Evolutionary conservation across 148 eudicot genomes (phyloP).

Genomic region (Arctostaphylos glauca): DNA sequence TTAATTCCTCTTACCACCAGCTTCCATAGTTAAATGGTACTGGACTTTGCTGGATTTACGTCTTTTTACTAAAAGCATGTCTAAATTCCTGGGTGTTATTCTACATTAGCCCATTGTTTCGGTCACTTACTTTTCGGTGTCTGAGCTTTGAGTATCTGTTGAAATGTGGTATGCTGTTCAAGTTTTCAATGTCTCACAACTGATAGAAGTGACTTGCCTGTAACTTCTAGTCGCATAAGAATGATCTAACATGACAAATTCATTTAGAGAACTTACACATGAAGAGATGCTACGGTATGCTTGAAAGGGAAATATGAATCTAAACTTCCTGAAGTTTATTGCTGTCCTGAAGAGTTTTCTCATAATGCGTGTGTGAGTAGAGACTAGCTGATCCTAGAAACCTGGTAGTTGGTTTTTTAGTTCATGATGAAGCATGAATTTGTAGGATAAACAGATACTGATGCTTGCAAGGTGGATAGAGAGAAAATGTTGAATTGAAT

Average conservation of each 20-base stretch:
- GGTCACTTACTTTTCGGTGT: not conserved
- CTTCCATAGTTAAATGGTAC: not conserved
- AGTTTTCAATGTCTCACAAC: not conserved
- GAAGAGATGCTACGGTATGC: not conserved
- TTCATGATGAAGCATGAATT: not conserved
- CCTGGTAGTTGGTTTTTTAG: not conserved
- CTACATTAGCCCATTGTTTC: not conserved
- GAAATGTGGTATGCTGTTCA: not conserved
- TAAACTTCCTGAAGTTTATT: not conserved
- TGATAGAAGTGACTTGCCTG: not conserved
- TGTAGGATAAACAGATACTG: not conserved
- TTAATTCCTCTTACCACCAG: not conserved
- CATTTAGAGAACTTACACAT: not conserved
- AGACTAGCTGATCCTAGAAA: conserved; percentile 3
- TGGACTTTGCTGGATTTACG: not conserved
- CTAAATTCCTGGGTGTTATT: not conserved
- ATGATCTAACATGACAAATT: not conserved
- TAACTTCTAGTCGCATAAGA: not conserved
- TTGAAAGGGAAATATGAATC: not conserved
- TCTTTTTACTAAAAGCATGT: not conserved
- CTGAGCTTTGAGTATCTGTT: not conserved
- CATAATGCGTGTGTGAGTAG: not conserved
- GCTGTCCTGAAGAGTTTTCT: not conserved
- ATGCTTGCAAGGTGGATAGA: not conserved
- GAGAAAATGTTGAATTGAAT: not conserved